Evolutionary conservation across 352 stramenopile genomes (phyloP).

Genomic region (Bremia lactucae): DNA sequence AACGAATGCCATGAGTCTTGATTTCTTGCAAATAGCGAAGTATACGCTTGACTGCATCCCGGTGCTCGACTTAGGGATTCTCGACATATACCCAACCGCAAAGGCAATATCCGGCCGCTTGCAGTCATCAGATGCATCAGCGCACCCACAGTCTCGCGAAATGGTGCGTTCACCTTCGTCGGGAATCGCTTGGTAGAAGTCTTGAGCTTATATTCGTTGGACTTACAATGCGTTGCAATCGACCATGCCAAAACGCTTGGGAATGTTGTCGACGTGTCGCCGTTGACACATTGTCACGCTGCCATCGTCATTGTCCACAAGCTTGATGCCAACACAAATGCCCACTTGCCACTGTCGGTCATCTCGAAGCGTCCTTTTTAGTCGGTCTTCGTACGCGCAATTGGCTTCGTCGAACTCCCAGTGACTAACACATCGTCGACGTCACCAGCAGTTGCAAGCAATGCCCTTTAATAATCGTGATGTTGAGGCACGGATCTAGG

Average conservation of each 20-base stretch:
- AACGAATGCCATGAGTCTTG: no score
- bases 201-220: no score
- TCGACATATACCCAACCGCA: constrained; percentile 5
- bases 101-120: constrained; percentile 8
- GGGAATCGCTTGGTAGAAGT: no score
- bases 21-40: no score
- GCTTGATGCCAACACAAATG: no score
- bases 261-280: neutral
- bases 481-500: neutral
- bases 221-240: constrained; percentile 4
- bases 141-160: no score
- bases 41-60: no score
- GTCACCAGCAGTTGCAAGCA: no score
- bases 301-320: no score
- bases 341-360: no score
- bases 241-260: neutral
- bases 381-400: neutral
- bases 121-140: constrained; percentile 12
- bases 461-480: neutral
- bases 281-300: neutral
- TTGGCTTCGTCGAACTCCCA: neutral
- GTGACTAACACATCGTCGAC: no score
- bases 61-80: constrained; percentile 7
- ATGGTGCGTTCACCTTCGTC: no score
- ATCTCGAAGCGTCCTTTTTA: neutral